phyloP scores from a whole-genome alignment of 2,329 filamentous ascomycete species.

The Aspergillus tubingensis region DNA sequence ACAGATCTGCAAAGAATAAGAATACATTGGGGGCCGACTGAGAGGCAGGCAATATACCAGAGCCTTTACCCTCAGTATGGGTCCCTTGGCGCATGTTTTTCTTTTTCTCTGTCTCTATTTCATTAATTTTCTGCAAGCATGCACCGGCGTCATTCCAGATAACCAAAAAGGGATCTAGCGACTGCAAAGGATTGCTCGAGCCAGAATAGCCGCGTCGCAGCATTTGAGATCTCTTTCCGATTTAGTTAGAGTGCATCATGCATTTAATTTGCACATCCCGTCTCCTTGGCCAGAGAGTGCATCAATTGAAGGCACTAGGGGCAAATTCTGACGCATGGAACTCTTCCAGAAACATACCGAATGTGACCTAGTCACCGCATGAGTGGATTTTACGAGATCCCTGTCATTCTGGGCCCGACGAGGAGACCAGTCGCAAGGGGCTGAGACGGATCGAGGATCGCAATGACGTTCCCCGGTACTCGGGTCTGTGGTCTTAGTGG shows the following conservation, averaged over 20 bases:
- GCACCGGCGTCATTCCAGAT: background rate
- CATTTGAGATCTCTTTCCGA: slow-evolving; percentile 10
- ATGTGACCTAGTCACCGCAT: background rate
- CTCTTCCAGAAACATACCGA: background rate
- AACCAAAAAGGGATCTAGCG: background rate
- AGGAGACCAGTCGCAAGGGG: background rate
- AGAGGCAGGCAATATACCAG: background rate
- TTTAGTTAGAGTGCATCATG: slow-evolving; percentile 4
- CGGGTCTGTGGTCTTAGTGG: background rate
- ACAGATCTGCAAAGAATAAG: background rate
- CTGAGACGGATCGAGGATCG: background rate
- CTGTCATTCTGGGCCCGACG: background rate
- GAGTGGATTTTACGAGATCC: background rate
- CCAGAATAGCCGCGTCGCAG: background rate
- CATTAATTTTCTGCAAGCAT: background rate
- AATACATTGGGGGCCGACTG: background rate
- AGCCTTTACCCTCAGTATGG: background rate
- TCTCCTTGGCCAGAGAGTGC: background rate
- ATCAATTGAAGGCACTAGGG: background rate
- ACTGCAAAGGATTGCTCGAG: background rate
- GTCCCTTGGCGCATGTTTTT: background rate
- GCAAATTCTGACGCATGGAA: slow-evolving; percentile 11
- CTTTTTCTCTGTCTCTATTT: background rate
- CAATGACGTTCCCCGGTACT: background rate
- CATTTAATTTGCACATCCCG: background rate